phyloP scores from a whole-genome alignment of 2,329 filamentous ascomycete species.

The Beauveria scarabaeidicola region DNA sequence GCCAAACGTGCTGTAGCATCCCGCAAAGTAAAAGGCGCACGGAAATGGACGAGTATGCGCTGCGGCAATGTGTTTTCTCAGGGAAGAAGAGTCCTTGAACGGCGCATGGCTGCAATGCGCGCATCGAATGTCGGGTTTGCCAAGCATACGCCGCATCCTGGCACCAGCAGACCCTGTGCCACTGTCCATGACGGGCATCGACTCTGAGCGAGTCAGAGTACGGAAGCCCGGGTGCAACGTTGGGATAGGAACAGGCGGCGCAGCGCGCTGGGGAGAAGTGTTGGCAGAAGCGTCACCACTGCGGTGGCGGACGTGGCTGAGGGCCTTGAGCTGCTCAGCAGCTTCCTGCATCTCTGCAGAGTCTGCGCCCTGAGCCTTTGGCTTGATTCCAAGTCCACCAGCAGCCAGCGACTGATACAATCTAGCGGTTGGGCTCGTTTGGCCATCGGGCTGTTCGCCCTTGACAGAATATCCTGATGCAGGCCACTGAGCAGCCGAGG shows the following conservation, averaged over 20 bases:
- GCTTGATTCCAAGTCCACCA: conserved; percentile 18
- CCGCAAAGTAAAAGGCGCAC: conserved; percentile 79
- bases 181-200: conserved; percentile 11
- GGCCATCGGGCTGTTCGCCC: background rate
- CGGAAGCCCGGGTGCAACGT: conserved; percentile 1
- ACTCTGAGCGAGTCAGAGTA: conserved; percentile 11
- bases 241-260: conserved; percentile 6
- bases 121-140: conserved; percentile 55
- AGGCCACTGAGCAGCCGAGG: background rate
- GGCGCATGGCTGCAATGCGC: conserved; percentile 54
- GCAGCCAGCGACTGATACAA: conserved; percentile 6
- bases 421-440: conserved; percentile 20
- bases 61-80: conserved; percentile 59
- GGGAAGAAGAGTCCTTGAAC: conserved; percentile 58
- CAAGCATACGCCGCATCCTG: conserved; percentile 39
- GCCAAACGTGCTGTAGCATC: conserved; percentile 73
- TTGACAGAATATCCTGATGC: background rate
- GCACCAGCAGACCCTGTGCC: conserved; percentile 29
- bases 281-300: conserved; percentile 32
- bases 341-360: conserved; percentile 63
- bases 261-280: conserved; percentile 12
- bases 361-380: conserved; percentile 37
- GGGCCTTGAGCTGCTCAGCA: conserved; percentile 56
- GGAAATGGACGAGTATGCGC: conserved; percentile 68
- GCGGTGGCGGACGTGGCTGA: conserved; percentile 53